Base-by-base conservation (phyloP, 495 filamentous ascomycete species). In the Sporormia fimetaria region DNA sequence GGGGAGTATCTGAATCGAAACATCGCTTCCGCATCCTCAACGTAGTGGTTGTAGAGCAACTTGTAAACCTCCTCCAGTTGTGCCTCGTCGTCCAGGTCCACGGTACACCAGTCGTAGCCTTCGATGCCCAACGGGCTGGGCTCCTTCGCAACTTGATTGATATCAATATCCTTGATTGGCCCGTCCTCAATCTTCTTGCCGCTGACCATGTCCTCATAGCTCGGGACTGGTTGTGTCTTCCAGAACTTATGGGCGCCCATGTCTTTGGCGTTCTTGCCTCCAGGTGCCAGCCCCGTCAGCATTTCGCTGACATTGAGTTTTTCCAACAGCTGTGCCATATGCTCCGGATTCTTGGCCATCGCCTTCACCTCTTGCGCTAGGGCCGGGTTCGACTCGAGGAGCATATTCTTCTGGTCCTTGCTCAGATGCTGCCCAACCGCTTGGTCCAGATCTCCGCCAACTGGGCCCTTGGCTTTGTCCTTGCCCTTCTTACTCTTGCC, bases 221-320 rank as follows among this genome's bases (percentile, higher is more conserved):
- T 76, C 7, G 84, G 82, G 21, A 98, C 90, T 0, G 90, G 90
- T 59, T 98, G 90, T 23, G 90, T 96, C 57, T 82, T 76, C 90
- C 90, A 98, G 63, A 98, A 98, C 62, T 92, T 94, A 70, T 95
- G 94, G 21, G 78, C 79, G 3, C 75, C 87, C 85, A 94, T 94
- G 51, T 95, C 88, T 63, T 93, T 94, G 49, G 76, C 74, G 53
- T 92, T 92, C 69, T 92, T 92, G 3, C 80, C 82, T 26, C 75
- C 75, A 29, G 71, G 36, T 23, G 73, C 64, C 31, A 93, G 64
- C 4, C 87, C 87, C 0, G 87, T 93, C 63, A 94, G 64, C 47
- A 94, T 65, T 33, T 94, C 82, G 37, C 77, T 69, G 9, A 93
- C 63, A 43, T 76, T 78, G 58, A 94, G 65, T 38, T 78, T 75